Evolutionary conservation across 257 asterid genomes (phyloP), one percentile per base, ranked within the genome.

Genomic region (Lycium ferocissimum): DNA sequence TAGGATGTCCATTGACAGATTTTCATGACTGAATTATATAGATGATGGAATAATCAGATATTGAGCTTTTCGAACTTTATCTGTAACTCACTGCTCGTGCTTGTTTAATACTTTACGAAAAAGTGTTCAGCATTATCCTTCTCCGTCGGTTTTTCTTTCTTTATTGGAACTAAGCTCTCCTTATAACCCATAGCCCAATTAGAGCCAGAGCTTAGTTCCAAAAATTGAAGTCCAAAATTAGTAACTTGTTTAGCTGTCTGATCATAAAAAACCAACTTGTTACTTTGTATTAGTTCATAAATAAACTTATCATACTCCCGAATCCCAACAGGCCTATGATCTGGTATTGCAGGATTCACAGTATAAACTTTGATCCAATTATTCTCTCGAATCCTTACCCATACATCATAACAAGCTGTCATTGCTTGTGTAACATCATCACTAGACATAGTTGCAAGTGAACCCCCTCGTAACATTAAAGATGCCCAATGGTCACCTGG

Each of bases 291-390:
- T 2, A 20, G 61, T 75, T 75, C 81, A 75, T 0, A 75, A 49
- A 75, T 20, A 7, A 75, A 75, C 43, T 75, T 75, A 13, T 49
- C 61, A 47, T 22, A 75, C 61, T 49, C 81, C 81, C 81, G 47
- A 20, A 49, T 47, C 3, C 81, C 81, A 49, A 20, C 6, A 47
- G 20, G 7, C 20, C 2, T 11, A 49, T 20, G 61, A 7, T 7
- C 3, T 20, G 43, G 3, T 75, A 75, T 47, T 20, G 59, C 7
- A 20, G 61, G 81, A 75, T 75, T 49, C 9, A 75, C n/a, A 2
- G 61, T 47, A 75, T 20, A 49, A 20, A 49, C 81, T 47, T 75
- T 75, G 5, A 75, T 75, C 81, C 43, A 49, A 22, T 75, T 49
- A 75, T 75, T 75, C 33, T 53, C 81, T 47, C 20, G 9, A 20